Conservation (phyloP, 495 filamentous ascomycete species). For the Podospora anserina region DNA sequence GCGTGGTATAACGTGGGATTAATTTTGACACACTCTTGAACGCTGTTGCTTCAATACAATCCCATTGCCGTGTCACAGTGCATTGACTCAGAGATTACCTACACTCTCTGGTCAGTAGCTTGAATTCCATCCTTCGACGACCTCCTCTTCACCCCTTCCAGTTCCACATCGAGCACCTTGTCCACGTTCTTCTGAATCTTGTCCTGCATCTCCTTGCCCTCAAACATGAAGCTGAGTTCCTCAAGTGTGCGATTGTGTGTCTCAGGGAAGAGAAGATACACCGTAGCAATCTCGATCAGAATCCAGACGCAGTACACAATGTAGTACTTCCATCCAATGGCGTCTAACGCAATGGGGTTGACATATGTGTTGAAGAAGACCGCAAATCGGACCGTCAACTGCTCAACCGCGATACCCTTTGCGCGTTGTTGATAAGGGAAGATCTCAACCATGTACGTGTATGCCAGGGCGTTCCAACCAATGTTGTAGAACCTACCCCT, state of each 20-base stretch:
- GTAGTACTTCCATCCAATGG: constrained; percentile 60
- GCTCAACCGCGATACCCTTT: constrained; percentile 57
- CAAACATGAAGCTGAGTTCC: constrained; percentile 43
- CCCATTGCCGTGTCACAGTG: too few relatives aligned
- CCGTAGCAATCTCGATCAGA: constrained; percentile 50
- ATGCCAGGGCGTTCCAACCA: constrained; percentile 59
- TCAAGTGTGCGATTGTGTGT: constrained; percentile 54
- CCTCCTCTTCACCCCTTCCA: constrained; percentile 17
- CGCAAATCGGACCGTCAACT: constrained; percentile 54
- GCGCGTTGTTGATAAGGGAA: constrained; percentile 58
- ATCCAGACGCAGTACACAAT: constrained; percentile 62
- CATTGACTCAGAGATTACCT: neutral
- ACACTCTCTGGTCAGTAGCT: neutral
- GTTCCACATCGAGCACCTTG: constrained; percentile 36
- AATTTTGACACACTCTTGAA: too few relatives aligned
- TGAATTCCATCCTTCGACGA: constrained; percentile 5
- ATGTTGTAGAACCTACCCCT: constrained; percentile 52
- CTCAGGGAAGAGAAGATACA: constrained; percentile 61
- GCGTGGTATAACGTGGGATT: too few relatives aligned
- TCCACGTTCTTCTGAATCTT: constrained; percentile 35
- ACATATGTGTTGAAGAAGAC: constrained; percentile 56
- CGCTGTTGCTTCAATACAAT: too few relatives aligned
- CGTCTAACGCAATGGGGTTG: constrained; percentile 58
- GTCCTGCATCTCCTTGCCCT: constrained; percentile 38
- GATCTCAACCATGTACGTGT: constrained; percentile 58